These are phyloP conservation scores for Curvularia eragrostidis DNA, from an alignment of 2,329 filamentous ascomycete genomes.

Conservation along the genomic window DNA sequence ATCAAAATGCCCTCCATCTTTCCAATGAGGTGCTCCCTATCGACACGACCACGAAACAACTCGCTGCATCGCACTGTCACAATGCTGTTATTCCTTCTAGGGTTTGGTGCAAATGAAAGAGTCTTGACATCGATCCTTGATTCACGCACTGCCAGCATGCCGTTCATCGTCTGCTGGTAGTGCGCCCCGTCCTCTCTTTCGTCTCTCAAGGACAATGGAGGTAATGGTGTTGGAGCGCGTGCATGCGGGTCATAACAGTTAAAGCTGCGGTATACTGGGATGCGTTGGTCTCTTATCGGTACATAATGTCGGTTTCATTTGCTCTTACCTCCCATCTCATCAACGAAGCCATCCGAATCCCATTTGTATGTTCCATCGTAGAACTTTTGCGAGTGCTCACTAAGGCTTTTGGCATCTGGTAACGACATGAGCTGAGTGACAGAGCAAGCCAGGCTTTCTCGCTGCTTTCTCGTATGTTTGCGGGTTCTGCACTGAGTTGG, in stretches of 20 bases:
- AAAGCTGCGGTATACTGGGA: constrained; percentile 24
- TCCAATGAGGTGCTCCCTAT: constrained; percentile 12
- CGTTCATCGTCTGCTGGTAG: no score
- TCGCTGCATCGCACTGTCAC: constrained; percentile 8
- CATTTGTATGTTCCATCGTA: constrained; percentile 39
- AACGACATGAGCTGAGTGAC: neutral
- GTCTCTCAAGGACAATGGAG: constrained; percentile 21
- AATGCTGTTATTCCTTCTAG: neutral
- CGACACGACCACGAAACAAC: constrained; percentile 3
- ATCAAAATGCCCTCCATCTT: constrained; percentile 22
- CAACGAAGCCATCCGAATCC: constrained; percentile 35
- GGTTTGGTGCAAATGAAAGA: constrained; percentile 1
- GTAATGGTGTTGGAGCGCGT: constrained; percentile 31
- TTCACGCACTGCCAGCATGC: neutral
- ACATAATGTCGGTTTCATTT: neutral
- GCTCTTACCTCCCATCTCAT: constrained; percentile 32
- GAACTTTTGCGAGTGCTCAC: constrained; percentile 36
- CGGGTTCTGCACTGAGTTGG: neutral
- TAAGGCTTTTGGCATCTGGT: constrained; percentile 16
- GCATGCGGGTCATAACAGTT: constrained; percentile 28
- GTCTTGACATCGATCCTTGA: no score
- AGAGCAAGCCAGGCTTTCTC: neutral
- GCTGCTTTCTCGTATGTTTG: neutral
- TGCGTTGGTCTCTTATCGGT: neutral
- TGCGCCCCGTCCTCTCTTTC: neutral